phyloP scores from a whole-genome alignment of 1,284 basidiomycete genomes.

The Volvariella surrecta region DNA sequence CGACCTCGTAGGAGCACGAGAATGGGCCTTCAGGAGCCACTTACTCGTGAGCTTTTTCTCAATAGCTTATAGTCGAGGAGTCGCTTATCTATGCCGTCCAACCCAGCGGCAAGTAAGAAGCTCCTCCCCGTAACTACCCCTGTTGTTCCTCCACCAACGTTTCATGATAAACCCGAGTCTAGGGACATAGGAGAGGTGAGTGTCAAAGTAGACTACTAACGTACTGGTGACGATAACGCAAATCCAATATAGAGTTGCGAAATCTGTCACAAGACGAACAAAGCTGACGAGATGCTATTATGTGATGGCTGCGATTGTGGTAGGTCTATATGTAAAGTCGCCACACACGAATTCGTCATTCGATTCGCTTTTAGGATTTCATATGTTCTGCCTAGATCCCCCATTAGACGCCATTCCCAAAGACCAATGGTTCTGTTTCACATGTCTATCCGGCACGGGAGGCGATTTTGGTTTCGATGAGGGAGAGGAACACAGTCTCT shows the following conservation, averaged over 20 bases:
- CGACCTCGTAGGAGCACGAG: constrained; percentile 35
- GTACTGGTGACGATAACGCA: constrained; percentile 10
- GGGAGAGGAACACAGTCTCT: constrained; percentile 90
- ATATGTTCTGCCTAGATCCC: constrained; percentile 94
- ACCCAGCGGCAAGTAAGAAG: too few species aligned
- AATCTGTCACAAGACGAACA: constrained; percentile 84
- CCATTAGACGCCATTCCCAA: constrained; percentile 80
- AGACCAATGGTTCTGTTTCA: constrained; percentile 95
- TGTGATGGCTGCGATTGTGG: constrained; percentile 98
- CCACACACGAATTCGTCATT: background rate
- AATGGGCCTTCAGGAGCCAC: constrained; percentile 33
- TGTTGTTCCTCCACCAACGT: constrained; percentile 33
- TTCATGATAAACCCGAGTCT: constrained; percentile 38
- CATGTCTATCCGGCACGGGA: constrained; percentile 89
- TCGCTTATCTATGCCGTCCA: too few species aligned
- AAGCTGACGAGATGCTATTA: constrained; percentile 84
- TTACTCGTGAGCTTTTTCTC: constrained; percentile 18
- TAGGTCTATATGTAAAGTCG: constrained; percentile 20
- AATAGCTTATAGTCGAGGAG: too few species aligned
- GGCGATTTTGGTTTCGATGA: constrained; percentile 99
- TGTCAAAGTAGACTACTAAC: constrained; percentile 3
- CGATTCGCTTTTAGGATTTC: constrained; percentile 60
- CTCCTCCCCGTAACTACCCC: constrained; percentile 10
- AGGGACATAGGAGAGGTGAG: constrained; percentile 43
- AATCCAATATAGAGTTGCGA: constrained; percentile 64